These are phyloP conservation scores for Ophiorrhiza pumila DNA, from an alignment of 257 asterid species.

Conservation along the genomic window DNA sequence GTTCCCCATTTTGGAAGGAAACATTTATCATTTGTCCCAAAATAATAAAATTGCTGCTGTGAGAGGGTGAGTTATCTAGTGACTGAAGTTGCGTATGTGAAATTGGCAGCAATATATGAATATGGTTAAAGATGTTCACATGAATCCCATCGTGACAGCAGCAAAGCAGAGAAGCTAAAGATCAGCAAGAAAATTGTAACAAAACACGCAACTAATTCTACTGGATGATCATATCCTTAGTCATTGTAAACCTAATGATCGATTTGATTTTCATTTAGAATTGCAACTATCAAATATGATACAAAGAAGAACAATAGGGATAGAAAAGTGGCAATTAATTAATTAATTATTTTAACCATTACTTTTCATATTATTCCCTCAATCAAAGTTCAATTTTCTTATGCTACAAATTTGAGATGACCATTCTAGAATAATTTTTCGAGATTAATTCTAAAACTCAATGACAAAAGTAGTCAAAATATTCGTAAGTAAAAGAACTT, in stretches of 20 bases:
- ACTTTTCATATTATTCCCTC: background rate
- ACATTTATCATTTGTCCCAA: background rate
- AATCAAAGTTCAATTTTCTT: background rate
- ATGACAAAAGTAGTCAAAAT: slow-evolving; percentile 5
- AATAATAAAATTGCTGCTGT: slow-evolving; percentile 2
- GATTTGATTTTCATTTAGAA: background rate
- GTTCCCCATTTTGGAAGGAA: background rate
- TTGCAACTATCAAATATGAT: background rate
- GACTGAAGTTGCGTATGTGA: slow-evolving; percentile 13
- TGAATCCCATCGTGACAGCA: slow-evolving; percentile 24
- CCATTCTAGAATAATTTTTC: slow-evolving; percentile 11
- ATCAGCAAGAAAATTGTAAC: slow-evolving; percentile 14
- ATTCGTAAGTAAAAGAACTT: background rate
- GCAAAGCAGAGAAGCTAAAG: background rate
- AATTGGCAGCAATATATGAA: slow-evolving; percentile 22
- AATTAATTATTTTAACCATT: background rate
- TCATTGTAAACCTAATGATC: background rate
- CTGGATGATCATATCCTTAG: background rate
- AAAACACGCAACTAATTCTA: slow-evolving; percentile 25
- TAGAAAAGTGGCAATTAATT: background rate
- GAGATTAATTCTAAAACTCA: no score
- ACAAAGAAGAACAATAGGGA: no score
- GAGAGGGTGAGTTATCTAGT: slow-evolving; percentile 4
- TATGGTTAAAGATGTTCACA: slow-evolving; percentile 28
- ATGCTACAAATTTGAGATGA: background rate